Percentiles rank a stretch among this genome's conserved stretches.
Evolutionary conservation across 305 asterid species (phyloP).

Genomic region (Plantago coronopus): DNA sequence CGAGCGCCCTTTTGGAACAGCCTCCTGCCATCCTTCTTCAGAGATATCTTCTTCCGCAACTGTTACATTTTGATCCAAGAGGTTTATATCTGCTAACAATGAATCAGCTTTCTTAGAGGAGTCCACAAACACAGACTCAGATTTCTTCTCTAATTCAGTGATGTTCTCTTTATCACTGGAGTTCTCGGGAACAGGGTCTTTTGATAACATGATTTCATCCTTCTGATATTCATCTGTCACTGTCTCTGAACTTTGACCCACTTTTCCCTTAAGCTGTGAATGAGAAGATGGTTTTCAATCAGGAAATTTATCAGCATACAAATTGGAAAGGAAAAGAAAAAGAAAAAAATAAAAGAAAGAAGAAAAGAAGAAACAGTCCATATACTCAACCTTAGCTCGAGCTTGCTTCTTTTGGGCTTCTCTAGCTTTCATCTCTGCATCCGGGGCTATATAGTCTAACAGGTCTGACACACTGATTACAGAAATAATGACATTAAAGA

Average conservation of each 20-base stretch:
- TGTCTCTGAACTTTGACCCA: constrained; percentile 52
- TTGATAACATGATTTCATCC: constrained; percentile 45
- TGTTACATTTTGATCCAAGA: constrained; percentile 38
- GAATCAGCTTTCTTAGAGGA: constrained; percentile 33
- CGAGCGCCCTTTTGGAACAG: constrained; percentile 80
- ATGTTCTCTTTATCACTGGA: constrained; percentile 65
- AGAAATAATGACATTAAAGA: constrained; percentile 21
- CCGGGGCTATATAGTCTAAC: constrained; percentile 85
- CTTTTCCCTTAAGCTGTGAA: constrained; percentile 68
- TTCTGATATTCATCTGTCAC: constrained; percentile 44
- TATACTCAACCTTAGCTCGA: constrained; percentile 66
- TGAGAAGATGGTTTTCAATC: constrained; percentile 23
- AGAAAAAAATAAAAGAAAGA: constrained; percentile 7
- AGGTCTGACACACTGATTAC: constrained; percentile 75
- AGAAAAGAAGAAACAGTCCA: not conserved
- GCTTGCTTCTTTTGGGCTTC: constrained; percentile 88
- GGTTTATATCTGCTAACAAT: constrained; percentile 28
- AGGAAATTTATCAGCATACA: constrained; percentile 22
- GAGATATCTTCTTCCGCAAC: constrained; percentile 46
- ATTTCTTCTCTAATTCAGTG: constrained; percentile 45
- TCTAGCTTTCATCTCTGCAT: constrained; percentile 79
- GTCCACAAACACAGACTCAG: constrained; percentile 35
- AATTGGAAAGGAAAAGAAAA: not conserved
- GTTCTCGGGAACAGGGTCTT: constrained; percentile 48
- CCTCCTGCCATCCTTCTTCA: constrained; percentile 98